Base-by-base conservation (phyloP, 306 rosid genomes). In the Medicago ruthenica region DNA sequence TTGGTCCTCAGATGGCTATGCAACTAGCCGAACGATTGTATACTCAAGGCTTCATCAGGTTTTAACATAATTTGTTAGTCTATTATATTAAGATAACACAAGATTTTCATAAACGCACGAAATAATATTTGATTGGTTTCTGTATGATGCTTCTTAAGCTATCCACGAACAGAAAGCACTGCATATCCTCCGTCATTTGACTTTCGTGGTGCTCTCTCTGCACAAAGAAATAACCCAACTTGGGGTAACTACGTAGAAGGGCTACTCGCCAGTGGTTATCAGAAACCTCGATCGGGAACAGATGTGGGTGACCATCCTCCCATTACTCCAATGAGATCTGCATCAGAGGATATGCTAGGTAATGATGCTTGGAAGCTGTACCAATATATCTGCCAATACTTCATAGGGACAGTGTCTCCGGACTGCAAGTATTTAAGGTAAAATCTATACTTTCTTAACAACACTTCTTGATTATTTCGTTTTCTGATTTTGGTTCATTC, bases 281-380 rank as follows among this genome's bases (percentile, higher is more conserved):
- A 78, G 21, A 90, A 90, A 76, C 97, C 98, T 73, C 88, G 86
- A 78, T 73, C 27, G 17, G 98, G 98, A 82, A 85, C 89, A 17
- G 98, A 94, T 85, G 97, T 16, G 16, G 98, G 98, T 41, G 98
- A 94, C 72, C 98, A 94, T 90, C 98, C 98, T 74, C 98, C 98
- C 44, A 83, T 94, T 63, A 94, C 98, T 67, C 98, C 98, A 71
- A 90, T 94, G 95, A 76, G 45, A 79, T 85, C 88, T 65, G 93
- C 95, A 65, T 76, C 95, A 41, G 98, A 94, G 83, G 92, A 90
- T 85, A 84, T 84, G 89, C 87, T 94, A 8, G 96, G 83, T 17
- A 88, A 76, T 39, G 98, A 94, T 86, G 88, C 97, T 83, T 94
- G 98, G 97, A 92, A 88, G 84, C 74, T 94, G 50, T 94, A 94